Percentiles rank a stretch among this genome's conserved stretches.
Evolutionary conservation across 176 grass and related monocot species (phyloP).

Genomic region (Paspalum vaginatum): DNA sequence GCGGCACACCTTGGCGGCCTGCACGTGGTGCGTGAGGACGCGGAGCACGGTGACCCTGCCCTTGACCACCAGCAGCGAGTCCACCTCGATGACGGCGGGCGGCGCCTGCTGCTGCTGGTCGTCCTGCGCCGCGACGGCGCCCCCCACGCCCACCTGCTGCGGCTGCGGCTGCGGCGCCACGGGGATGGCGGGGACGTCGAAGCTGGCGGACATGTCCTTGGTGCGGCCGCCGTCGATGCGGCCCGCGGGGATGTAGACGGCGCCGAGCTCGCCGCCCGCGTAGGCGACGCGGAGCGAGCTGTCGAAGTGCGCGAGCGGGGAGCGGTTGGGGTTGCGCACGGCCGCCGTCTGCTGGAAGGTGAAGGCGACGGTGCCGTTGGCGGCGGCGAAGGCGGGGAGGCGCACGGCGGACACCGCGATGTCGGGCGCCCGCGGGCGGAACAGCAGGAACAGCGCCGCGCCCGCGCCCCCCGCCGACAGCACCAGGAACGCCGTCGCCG

Average conservation of each 20-base stretch:
- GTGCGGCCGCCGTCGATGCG: constrained; percentile 72
- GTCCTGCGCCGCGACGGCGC: background rate
- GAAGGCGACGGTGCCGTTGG: constrained; percentile 82
- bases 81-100: constrained; percentile 62
- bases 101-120: background rate
- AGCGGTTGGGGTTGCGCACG: constrained; percentile 86
- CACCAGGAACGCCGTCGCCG: constrained; percentile 60
- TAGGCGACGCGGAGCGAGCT: constrained; percentile 85
- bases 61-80: constrained; percentile 75
- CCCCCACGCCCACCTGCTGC: background rate
- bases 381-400: constrained; percentile 54
- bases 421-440: constrained; percentile 65
- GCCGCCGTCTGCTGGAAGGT: constrained; percentile 69
- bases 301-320: constrained; percentile 81
- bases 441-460: constrained; percentile 64
- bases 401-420: constrained; percentile 66
- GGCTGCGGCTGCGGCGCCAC: background rate
- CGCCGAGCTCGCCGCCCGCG: constrained; percentile 66
- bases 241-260: constrained; percentile 85
- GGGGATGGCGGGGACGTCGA: constrained; percentile 73
- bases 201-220: constrained; percentile 68
- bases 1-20: constrained; percentile 66
- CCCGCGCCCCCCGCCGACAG: constrained; percentile 31
- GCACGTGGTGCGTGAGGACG: constrained; percentile 80
- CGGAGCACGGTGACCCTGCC: constrained; percentile 69